These are phyloP conservation scores for Fusarium annulatum DNA, from an alignment of 2,329 filamentous ascomycete genomes.

Conservation along the genomic window DNA sequence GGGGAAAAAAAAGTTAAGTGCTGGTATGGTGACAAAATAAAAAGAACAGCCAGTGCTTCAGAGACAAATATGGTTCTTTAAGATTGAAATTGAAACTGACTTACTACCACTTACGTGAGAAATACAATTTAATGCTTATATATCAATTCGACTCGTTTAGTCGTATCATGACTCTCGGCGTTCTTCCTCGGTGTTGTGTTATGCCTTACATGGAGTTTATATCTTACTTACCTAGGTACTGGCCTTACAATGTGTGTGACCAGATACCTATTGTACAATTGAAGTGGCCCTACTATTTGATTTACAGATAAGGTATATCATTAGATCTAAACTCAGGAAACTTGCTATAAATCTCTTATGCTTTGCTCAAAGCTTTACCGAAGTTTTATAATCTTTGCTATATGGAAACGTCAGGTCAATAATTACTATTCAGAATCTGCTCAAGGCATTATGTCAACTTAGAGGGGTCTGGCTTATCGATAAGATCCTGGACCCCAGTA, in stretches of 20 bases:
- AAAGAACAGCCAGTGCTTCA: background rate
- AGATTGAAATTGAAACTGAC: background rate
- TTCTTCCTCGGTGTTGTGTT: background rate
- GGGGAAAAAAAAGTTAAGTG: background rate
- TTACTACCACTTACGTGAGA: background rate
- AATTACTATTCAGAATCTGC: background rate
- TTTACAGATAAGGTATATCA: accelerated
- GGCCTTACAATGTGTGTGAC: background rate
- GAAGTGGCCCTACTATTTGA: too few species aligned
- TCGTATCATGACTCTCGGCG: background rate
- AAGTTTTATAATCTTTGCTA: background rate
- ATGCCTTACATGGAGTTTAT: background rate
- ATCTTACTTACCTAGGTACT: background rate
- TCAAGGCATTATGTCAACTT: slow-evolving; percentile 1
- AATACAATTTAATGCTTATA: background rate
- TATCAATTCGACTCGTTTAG: background rate
- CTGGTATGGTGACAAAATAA: background rate
- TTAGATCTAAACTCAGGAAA: background rate
- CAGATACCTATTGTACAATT: background rate
- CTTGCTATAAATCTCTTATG: accelerated
- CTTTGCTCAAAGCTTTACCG: too few species aligned
- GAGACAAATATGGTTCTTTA: background rate
- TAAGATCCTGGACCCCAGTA: slow-evolving; percentile 35
- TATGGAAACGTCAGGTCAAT: too few species aligned
- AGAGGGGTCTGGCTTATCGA: slow-evolving; percentile 39